Base-by-base conservation (phyloP, 495 filamentous ascomycete species). In the Aspergillus asperescens region DNA sequence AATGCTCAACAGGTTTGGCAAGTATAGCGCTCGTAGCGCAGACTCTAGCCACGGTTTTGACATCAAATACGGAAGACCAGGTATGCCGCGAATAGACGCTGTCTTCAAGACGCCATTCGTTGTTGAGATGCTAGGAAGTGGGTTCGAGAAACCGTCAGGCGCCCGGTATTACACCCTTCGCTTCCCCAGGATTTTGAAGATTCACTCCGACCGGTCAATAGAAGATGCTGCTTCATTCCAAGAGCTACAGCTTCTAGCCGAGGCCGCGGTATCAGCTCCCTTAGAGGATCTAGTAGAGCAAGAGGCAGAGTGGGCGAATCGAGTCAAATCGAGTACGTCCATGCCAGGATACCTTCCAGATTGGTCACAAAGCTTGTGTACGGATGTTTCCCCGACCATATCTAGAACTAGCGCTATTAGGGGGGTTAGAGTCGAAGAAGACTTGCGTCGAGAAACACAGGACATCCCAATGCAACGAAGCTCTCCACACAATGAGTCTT, bases 61-160 rank as follows among this genome's bases (percentile, higher is more conserved):
- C 1, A 42, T 80, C 18, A 58, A 69, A 53, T 63, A 62, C 46
- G 62, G 67, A 43, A 47, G 55, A 22, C 46, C 32, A n/a, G 54
- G 31, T 40, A 52, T 77, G 3, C 51, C 69, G 3, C 27, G 39
- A 9, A 71, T 76, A 58, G 63, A 71, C 10, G 66, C 73, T 7
- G 51, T 82, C 8, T 88, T 86, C 66, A 74, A 72, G 35, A 58
- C 80, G 7, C 84, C 84, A 0, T 82, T 86, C 54, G 69, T 87
- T 13, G 78, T 84, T 22, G 84, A 88, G 52, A 68, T 87, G 44
- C 64, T 81, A 19, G 85, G 84, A 3, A 74, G 75, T 27, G 81
- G 83, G 0, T 88, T 83, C 55, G 82, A 84, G 41, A 84, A 82
- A 52, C 76, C 77, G 5, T 70, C 78, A 15, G 76, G 80, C 37